A percentile compares a stretch with the other conserved stretches of the same genome.
phyloP scores from a whole-genome alignment of 176 grass and related monocot species.

The Phyllostachys edulis region DNA sequence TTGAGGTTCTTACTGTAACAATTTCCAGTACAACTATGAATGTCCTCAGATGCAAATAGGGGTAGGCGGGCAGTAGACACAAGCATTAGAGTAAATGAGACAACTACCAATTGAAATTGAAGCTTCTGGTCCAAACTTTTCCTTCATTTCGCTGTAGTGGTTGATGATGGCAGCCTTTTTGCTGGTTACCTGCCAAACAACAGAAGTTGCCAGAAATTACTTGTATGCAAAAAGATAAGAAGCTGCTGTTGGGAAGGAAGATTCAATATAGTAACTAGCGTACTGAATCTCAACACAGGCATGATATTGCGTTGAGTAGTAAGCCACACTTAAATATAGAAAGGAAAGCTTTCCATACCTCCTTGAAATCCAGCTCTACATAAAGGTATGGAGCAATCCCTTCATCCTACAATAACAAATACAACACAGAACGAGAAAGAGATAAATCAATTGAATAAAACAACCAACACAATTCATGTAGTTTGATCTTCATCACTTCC shows the following conservation, averaged over 20 bases:
- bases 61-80: not conserved
- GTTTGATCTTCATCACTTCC: constrained; percentile 5
- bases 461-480: not conserved
- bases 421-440: constrained; percentile 10
- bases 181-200: constrained; percentile 78
- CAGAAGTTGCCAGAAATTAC: constrained; percentile 15
- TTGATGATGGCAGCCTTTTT: constrained; percentile 95
- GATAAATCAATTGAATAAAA: not conserved
- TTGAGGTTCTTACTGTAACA: too few relatives aligned
- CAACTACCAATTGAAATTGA: constrained; percentile 75
- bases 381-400: constrained; percentile 84
- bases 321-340: constrained; percentile 17
- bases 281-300: not conserved
- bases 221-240: constrained; percentile 26
- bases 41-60: not conserved
- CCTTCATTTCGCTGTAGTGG: constrained; percentile 76
- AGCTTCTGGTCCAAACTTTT: constrained; percentile 79
- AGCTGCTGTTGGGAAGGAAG: constrained; percentile 3
- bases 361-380: constrained; percentile 94
- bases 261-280: not conserved
- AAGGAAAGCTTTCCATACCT: constrained; percentile 50
- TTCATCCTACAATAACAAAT: constrained; percentile 62
- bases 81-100: constrained; percentile 24
- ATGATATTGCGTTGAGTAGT: constrained; percentile 22
- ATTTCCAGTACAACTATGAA: not conserved